These are phyloP conservation scores for Gymnopilus junonius DNA, from an alignment of 768 basidiomycete species.

Conservation along the genomic window DNA sequence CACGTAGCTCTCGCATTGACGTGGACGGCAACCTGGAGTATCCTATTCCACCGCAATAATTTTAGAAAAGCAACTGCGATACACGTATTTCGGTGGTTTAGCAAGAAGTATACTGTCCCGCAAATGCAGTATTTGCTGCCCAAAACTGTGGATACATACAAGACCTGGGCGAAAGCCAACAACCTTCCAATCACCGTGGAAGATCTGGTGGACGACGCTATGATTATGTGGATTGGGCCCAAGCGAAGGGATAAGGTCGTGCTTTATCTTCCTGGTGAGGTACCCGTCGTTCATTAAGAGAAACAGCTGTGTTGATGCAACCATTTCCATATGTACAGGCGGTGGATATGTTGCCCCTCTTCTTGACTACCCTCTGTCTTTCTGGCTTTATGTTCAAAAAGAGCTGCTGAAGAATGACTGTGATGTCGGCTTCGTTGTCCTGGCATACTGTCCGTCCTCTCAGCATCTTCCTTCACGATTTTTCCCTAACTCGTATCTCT, in stretches of 20 bases:
- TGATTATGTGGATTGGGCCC: constrained; percentile 17
- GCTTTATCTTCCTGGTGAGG: constrained; percentile 15
- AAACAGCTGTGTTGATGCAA: not conserved
- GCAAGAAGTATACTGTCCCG: not conserved
- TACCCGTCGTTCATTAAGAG: not conserved
- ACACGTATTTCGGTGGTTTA: not conserved
- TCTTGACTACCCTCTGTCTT: constrained; percentile 5
- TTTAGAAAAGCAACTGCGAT: not conserved
- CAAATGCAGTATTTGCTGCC: constrained; percentile 1
- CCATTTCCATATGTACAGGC: not conserved
- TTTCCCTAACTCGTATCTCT: not conserved
- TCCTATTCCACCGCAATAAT: not conserved
- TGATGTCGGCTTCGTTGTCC: constrained; percentile 8
- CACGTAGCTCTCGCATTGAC: not conserved
- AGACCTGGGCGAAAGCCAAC: not conserved
- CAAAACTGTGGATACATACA: not conserved
- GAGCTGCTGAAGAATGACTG: constrained; percentile 5
- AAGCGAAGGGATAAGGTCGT: constrained; percentile 13
- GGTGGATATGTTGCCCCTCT: constrained; percentile 16
- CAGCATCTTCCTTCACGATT: not conserved
- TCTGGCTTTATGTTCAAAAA: constrained; percentile 21
- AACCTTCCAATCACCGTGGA: not conserved
- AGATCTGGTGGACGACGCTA: constrained; percentile 12
- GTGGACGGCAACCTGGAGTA: not conserved
- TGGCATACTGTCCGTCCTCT: constrained; percentile 11